Base-by-base conservation (phyloP, 2,329 filamentous ascomycete species). In the Nannizziopsis barbatae region DNA sequence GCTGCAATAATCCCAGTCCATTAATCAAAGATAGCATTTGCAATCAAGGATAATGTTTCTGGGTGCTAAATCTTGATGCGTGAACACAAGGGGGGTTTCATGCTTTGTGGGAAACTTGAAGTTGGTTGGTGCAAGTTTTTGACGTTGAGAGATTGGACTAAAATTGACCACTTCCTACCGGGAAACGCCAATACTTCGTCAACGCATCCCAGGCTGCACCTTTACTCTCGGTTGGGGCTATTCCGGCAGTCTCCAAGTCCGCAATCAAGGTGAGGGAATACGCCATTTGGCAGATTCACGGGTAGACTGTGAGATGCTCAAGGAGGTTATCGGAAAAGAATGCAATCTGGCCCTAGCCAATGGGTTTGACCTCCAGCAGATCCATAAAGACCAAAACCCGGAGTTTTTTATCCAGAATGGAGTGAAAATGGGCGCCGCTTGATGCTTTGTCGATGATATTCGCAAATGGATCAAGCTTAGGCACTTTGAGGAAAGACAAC, bases 31-130 rank as follows among this genome's bases (percentile, higher is more conserved):
- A n/a, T 33, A 43, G 20, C 42, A 41, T 30, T 33, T 45, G 43
- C 54, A 50, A 50, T 62, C 57, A 47, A 63, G 49, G 30, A 64
- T 52, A 2, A 63, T 54, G 52, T 62, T 64, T 9, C 57, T 55
- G 9, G 57, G 59, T 42, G 58, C 57, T 48, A 64, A 58, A 41
- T 64, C 58, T 56, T 64, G 59, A 55, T 65, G 56, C 49, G 60
- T 62, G 38, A 64, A 58, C 4, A 60, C 60, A 7, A 60, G 37
- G 3, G 41, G 41, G 30, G 17, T 22, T 18, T 43, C 14, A 30
- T 43, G 41, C n/a, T 35, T 10, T 57, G 60, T 47, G 55, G 35
- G 14, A 22, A 43, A 43, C 42, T 53, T 17, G 59, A 55, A 45
- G 44, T 52, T 4, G 42, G 15, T 2, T 22, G 6, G 27, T 57